These are phyloP conservation scores for Cyclospora cayetanensis DNA, from an alignment of 169 alveolate genomes.

Conservation along the genomic window DNA sequence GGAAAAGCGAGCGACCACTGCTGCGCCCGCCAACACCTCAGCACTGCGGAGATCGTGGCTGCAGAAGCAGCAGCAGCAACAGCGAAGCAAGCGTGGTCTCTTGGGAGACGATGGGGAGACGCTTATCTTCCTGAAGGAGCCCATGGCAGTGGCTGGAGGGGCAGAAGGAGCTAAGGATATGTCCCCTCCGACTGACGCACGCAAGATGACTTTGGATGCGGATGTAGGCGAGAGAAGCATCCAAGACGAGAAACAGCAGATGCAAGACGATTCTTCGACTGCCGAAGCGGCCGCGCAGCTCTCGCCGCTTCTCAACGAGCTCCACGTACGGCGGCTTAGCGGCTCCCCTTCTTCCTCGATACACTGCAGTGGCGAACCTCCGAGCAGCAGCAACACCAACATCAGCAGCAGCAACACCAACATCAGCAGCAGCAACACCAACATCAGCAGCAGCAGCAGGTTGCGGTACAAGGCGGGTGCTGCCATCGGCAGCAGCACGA, in stretches of 20 bases:
- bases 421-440: neutral
- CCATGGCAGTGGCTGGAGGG: neutral
- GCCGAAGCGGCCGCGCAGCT: slow-evolving; percentile 33
- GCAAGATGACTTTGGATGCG: slow-evolving; percentile 9
- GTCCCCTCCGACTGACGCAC: neutral
- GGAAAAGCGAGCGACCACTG: neutral
- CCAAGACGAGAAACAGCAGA: neutral
- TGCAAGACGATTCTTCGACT: neutral
- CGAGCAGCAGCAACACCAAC: slow-evolving; percentile 12
- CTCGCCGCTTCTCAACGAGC: slow-evolving; percentile 11
- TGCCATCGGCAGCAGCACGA: neutral
- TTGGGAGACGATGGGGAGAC: slow-evolving; percentile 54
- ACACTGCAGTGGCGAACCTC: neutral
- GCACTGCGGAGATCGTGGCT: slow-evolving; percentile 37
- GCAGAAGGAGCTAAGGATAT: neutral
- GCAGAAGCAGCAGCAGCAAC: slow-evolving; percentile 47
- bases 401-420: neutral
- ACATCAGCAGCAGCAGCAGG: slow-evolving; percentile 19
- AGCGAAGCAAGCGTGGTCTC: slow-evolving; percentile 27
- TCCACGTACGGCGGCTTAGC: slow-evolving; percentile 14
- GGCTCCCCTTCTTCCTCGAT: neutral
- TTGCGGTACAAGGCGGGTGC: neutral
- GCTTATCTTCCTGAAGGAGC: slow-evolving; percentile 35
- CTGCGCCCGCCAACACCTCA: neutral
- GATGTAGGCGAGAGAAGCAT: neutral